Evolutionary conservation across 805 yeast species (phyloP), one percentile per base, ranked within the genome.

Genomic region (Yarrowia bubula): DNA sequence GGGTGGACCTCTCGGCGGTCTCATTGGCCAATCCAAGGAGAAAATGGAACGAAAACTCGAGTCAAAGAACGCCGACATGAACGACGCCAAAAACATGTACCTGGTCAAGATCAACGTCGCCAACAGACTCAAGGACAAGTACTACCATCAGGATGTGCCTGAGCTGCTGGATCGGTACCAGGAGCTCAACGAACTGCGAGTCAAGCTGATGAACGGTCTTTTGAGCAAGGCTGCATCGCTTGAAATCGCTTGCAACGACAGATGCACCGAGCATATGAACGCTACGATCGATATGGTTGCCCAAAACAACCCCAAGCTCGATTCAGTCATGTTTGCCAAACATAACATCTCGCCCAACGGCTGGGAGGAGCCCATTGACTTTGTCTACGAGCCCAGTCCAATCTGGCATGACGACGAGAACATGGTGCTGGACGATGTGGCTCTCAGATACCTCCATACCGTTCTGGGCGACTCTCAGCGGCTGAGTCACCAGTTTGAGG

Each of bases 401-500:
- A 87, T 95, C 46, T 95, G 99, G 99, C 98, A 93, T 76, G 99
- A 95, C 72, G 98, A 95, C 75, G 97, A 91, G 69, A 78, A 83
- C 39, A 80, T 87, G 68, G 81, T 85, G 1, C 79, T 82, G 5
- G 81, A 83, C 48, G 86, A 83, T 46, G 67, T 70, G 18, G 74
- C 76, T 7, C 70, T 75, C 65, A 68, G 70, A 53, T 73, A 68
- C 63, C 69, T 79, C 58, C 72, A 79, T 17, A 78, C 77, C 35
- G 70, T 73, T 62, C 72, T 78, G 13, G 69, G 71, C 32, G 74
- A 75, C 28, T 72, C 79, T 69, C 74, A n/a, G 65, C 65, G n/a
- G 70, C 70, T 22, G 60, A 68, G 37, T 62, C 67, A 15, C 14
- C 67, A 18, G 47, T 57, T 63, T 68, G 57, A 70, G 65, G 33